Conservation (phyloP, 2,329 filamentous ascomycete species). For the Neonectria coccinea region DNA sequence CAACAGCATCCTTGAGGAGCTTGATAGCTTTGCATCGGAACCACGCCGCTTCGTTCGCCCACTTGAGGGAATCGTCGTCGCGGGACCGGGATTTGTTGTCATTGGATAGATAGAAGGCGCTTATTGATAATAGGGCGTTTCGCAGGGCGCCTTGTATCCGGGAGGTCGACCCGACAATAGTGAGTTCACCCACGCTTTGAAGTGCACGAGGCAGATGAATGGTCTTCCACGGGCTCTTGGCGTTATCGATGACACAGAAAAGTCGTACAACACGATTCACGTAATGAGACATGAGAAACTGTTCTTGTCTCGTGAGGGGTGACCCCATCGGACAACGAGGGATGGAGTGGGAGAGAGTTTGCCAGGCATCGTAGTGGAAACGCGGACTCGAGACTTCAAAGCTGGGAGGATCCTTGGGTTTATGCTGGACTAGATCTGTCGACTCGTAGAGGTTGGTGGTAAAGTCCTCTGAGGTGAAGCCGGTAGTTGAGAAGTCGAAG, state of each 20-base stretch:
- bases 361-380: slow-evolving; percentile 13
- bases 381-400: neutral
- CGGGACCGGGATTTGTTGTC: slow-evolving; percentile 25
- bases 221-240: slow-evolving; percentile 45
- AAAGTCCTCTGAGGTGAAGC: slow-evolving; percentile 8
- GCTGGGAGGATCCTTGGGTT: neutral
- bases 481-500: slow-evolving; percentile 21
- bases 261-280: slow-evolving; percentile 40
- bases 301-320: slow-evolving; percentile 31
- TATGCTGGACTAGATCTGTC: slow-evolving; percentile 6
- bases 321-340: slow-evolving; percentile 19
- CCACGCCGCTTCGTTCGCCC: slow-evolving; percentile 32
- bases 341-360: slow-evolving; percentile 11
- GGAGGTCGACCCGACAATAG: slow-evolving; percentile 38
- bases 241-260: slow-evolving; percentile 46
- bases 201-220: slow-evolving; percentile 43
- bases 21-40: slow-evolving; percentile 37
- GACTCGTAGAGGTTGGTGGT: slow-evolving; percentile 3
- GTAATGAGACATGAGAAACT: slow-evolving; percentile 44
- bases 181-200: slow-evolving; percentile 42
- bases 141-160: slow-evolving; percentile 38
- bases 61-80: slow-evolving; percentile 33
- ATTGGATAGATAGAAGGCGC: slow-evolving; percentile 44
- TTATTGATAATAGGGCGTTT: slow-evolving; percentile 43
- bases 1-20: slow-evolving; percentile 40